Conservation (phyloP, 805 yeast species). For the Barnettozyma pratensis region DNA sequence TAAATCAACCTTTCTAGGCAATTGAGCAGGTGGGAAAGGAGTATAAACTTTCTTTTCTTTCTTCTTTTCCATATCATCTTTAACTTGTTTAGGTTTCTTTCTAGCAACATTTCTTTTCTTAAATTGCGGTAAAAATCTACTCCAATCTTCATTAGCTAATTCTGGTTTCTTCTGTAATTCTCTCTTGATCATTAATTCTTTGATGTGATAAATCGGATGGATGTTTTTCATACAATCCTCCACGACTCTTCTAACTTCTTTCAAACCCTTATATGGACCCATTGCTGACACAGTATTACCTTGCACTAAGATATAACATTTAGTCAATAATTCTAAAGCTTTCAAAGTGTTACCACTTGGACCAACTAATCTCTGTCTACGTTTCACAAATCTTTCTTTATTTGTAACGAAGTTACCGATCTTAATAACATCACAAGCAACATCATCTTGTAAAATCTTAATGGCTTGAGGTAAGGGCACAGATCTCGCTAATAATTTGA, state of each 20-base stretch:
- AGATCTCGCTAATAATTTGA: conserved; percentile 88
- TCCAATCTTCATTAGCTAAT: conserved; percentile 94
- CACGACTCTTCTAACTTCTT: conserved; percentile 87
- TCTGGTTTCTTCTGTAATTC: conserved; percentile 95
- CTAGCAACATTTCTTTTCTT: conserved; percentile 95
- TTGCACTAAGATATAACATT: conserved; percentile 92
- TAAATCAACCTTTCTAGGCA: conserved; percentile 94
- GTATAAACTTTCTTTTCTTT: conserved; percentile 73
- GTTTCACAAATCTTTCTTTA: conserved; percentile 89
- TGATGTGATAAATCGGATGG: conserved; percentile 97
- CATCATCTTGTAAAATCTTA: conserved; percentile 83
- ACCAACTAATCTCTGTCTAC: conserved; percentile 94
- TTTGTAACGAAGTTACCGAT: conserved; percentile 85
- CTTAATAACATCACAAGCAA: conserved; percentile 94
- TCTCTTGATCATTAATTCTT: conserved; percentile 95
- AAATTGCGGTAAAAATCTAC: conserved; percentile 91
- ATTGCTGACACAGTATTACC: conserved; percentile 95
- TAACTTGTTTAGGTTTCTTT: conserved; percentile 71
- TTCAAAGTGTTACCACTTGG: conserved; percentile 96
- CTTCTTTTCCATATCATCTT: conserved; percentile 40
- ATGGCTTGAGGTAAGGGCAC: conserved; percentile 97
- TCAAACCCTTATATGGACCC: conserved; percentile 94
- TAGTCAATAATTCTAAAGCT: conserved; percentile 91
- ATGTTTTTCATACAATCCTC: conserved; percentile 97
- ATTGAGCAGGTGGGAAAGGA: conserved; percentile 98